Percentiles rank a stretch among this genome's conserved stretches.
These are phyloP conservation scores for Cenococcum geophilum DNA, from an alignment of 495 filamentous ascomycete genomes.

Conservation along the genomic window DNA sequence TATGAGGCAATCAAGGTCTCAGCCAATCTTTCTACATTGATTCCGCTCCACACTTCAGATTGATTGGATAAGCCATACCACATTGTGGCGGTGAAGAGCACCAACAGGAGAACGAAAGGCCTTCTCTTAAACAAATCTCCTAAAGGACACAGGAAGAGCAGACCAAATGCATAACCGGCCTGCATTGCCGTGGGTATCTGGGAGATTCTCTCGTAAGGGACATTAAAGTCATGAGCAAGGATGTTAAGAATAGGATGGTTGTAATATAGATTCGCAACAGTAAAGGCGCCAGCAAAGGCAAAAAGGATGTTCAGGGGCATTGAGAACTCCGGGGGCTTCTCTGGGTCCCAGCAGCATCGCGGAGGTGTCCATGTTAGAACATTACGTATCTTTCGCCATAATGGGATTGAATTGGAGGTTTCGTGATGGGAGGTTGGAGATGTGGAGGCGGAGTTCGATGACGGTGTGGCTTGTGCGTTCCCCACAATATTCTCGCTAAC, in stretches of 20 bases:
- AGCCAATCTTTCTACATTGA: too few relatives aligned
- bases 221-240: constrained; percentile 55
- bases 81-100: constrained; percentile 58
- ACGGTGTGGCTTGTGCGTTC: background rate
- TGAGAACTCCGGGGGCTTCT: constrained; percentile 52
- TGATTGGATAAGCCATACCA: constrained; percentile 42
- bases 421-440: background rate
- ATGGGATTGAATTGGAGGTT: background rate
- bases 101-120: constrained; percentile 60
- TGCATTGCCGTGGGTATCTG: constrained; percentile 71
- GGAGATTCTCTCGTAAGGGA: constrained; percentile 44
- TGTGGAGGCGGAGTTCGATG: background rate
- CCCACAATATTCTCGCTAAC: background rate
- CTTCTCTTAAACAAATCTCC: constrained; percentile 68
- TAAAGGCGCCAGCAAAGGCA: constrained; percentile 47
- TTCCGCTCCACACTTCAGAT: too few relatives aligned
- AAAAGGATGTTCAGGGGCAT: constrained; percentile 57
- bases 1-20: too few relatives aligned
- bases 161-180: constrained; percentile 69
- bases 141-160: constrained; percentile 71
- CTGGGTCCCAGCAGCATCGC: constrained; percentile 52
- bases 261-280: constrained; percentile 68
- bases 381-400: constrained; percentile 32
- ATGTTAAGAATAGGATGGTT: constrained; percentile 62
- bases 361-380: constrained; percentile 50